Base-by-base conservation (phyloP, 345 rosid genomes). In the Euphorbia pulcherrima region DNA sequence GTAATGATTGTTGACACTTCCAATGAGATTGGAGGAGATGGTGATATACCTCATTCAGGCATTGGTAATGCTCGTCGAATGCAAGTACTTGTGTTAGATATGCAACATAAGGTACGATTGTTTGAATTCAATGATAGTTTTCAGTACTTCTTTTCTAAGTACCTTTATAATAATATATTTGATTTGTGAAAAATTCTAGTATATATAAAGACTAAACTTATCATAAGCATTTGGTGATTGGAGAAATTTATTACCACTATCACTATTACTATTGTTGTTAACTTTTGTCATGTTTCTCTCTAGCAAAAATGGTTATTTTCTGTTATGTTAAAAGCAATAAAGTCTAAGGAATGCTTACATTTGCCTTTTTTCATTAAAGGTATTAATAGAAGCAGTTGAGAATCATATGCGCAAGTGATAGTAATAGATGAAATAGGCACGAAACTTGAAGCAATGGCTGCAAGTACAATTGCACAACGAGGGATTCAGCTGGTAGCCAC, bases 11-110 rank as follows among this genome's bases (percentile, higher is more conserved):
- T 92, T 78, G 97, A 92, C 60, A 90, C 97, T 60, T 90, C 95
- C 29, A 92, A 86, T 77, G 98, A 92, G 89, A 92, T 92, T 26
- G 97, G 98, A 74, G 98, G 98, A 48, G 96, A 92, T 86, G 97
- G 97, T 60, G 97, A 92, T 84, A 90, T 92, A 72, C 97, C 97
- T 51, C 97, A 92, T 83, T 85, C 89, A 39, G 95, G 97, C 70
- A 92, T 92, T 10, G 97, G 98, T 50, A 83, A 83, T 78, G 96
- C 97, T 74, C 87, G 98, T 39, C 83, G 97, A 77, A 88, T 92
- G 98, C 98, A 92, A 82, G 98, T 92, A n/a, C 90, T 88, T 30
- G 75, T 87, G 77, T 81, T 85, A 77, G 89, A 88, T 57, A 80
- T 82, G 85, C 98, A 92, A 75, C 98, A 92, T 77, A 83, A 90